Percentiles rank a stretch among this genome's conserved stretches.
These are phyloP conservation scores for Prototheca wickerhamii DNA, from an alignment of 163 green algal species.

Conservation along the genomic window DNA sequence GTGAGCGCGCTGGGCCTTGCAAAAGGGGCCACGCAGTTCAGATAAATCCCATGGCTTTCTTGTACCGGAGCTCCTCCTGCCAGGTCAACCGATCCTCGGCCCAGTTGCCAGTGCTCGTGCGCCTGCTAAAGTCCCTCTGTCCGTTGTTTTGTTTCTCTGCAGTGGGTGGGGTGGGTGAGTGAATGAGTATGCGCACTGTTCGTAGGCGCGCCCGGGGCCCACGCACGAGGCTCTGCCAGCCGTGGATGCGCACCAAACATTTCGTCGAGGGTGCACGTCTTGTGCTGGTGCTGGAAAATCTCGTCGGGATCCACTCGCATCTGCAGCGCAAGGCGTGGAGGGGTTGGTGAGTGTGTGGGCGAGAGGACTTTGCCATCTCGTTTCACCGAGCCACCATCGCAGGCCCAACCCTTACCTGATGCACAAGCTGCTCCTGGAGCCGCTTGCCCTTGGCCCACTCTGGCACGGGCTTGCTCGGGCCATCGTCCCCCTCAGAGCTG, in stretches of 20 bases:
- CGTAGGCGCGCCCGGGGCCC: too few species aligned
- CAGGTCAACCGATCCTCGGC: slow-evolving; percentile 63
- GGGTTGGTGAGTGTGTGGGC: not conserved
- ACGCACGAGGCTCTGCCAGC: too few species aligned
- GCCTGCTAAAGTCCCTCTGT: slow-evolving; percentile 42
- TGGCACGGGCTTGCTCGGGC: slow-evolving; percentile 27
- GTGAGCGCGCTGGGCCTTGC: not conserved
- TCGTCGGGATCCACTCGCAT: slow-evolving; percentile 54
- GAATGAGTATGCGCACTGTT: not conserved
- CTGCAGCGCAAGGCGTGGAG: slow-evolving; percentile 13
- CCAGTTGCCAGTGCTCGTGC: slow-evolving; percentile 70
- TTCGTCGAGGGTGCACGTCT: slow-evolving; percentile 40
- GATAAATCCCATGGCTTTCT: slow-evolving; percentile 66
- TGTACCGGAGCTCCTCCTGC: slow-evolving; percentile 70
- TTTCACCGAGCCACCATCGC: too few species aligned
- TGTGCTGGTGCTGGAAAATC: slow-evolving; percentile 61
- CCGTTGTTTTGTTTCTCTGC: slow-evolving; percentile 12
- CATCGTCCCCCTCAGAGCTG: slow-evolving; percentile 29
- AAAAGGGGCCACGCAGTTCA: slow-evolving; percentile 4
- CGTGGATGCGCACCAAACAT: not conserved
- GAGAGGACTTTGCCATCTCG: not conserved
- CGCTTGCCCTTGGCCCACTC: slow-evolving; percentile 17
- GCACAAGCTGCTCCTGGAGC: slow-evolving; percentile 14
- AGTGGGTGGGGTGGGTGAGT: not conserved
- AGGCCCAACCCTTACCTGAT: slow-evolving; percentile 7